These are phyloP conservation scores for Aegilops sharonensis DNA, from an alignment of 176 grass and related monocot genomes.

Conservation along the genomic window DNA sequence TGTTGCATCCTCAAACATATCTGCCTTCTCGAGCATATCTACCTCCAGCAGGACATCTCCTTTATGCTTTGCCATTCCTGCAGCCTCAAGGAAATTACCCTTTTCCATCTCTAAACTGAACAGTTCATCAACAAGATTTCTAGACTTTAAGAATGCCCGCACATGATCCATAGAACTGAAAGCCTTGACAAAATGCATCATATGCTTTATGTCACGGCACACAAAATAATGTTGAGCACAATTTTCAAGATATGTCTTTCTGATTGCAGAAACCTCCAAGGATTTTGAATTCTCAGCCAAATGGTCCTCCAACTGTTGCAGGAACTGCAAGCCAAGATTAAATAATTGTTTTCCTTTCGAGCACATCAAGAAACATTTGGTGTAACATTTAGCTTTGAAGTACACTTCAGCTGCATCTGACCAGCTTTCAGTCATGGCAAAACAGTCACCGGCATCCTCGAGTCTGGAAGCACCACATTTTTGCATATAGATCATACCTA, in stretches of 20 bases:
- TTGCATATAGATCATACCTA: conserved; percentile 73
- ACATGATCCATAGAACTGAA: conserved; percentile 57
- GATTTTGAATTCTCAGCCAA: conserved; percentile 17
- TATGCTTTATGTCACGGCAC: conserved; percentile 49
- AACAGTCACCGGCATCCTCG: conserved; percentile 73
- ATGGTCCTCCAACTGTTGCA: conserved; percentile 47
- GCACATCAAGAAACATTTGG: conserved; percentile 59
- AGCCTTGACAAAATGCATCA: conserved; percentile 64
- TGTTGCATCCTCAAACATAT: conserved; percentile 46
- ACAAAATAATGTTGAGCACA: conserved; percentile 45
- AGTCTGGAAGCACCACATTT: conserved; percentile 67
- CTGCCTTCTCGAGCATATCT: conserved; percentile 57
- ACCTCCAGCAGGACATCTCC: conserved; percentile 64
- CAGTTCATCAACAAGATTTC: conserved; percentile 56
- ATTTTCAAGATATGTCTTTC: conserved; percentile 45
- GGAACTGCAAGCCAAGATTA: conserved; percentile 38
- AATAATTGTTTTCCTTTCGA: conserved; percentile 53
- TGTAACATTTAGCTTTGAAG: conserved; percentile 63
- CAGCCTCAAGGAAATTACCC: conserved; percentile 68
- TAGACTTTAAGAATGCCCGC: conserved; percentile 48
- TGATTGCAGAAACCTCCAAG: conserved; percentile 19
- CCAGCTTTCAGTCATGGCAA: conserved; percentile 46
- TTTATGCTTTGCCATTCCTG: conserved; percentile 51
- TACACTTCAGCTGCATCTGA: conserved; percentile 57
- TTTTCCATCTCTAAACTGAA: conserved; percentile 63